Percentiles rank a stretch among this genome's conserved stretches.
Evolutionary conservation across 2,329 filamentous ascomycete species (phyloP).

Genomic region (Immersiporthe knoxdaviesiana): DNA sequence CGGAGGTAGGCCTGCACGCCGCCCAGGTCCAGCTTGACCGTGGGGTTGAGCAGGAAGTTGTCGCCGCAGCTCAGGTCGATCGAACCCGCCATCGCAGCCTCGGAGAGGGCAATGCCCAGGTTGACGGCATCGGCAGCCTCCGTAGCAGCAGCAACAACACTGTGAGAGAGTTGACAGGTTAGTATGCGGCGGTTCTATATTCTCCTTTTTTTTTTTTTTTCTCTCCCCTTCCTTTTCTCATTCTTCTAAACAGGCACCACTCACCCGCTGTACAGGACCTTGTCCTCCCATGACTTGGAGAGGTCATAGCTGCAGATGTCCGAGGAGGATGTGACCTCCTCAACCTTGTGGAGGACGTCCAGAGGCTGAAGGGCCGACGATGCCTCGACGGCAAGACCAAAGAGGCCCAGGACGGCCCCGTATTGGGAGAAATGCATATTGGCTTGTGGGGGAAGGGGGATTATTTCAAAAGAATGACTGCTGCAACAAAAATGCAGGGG

Average conservation of each 20-base stretch:
- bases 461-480: slow-evolving; percentile 2
- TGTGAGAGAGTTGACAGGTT: slow-evolving; percentile 7
- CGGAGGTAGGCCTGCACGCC: slow-evolving; percentile 37
- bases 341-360: slow-evolving; percentile 19
- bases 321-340: slow-evolving; percentile 24
- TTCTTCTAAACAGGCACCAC: neutral
- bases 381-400: slow-evolving; percentile 25
- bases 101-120: slow-evolving; percentile 26
- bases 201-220: neutral
- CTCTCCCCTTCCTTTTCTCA: too few species aligned
- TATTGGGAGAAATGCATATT: slow-evolving; percentile 27
- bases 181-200: neutral
- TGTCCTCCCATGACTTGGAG: slow-evolving; percentile 25
- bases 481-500: slow-evolving; percentile 20
- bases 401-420: slow-evolving; percentile 27
- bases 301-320: slow-evolving; percentile 24
- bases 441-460: neutral
- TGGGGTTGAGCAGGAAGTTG: slow-evolving; percentile 24
- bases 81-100: slow-evolving; percentile 27
- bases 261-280: slow-evolving; percentile 28
- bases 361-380: slow-evolving; percentile 22
- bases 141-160: slow-evolving; percentile 25
- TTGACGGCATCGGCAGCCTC: slow-evolving; percentile 19
- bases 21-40: slow-evolving; percentile 64
- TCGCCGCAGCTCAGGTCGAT: slow-evolving; percentile 23